A percentile compares a stretch with the other conserved stretches of the same genome.
Conservation (phyloP, 441 rosid species). For the Pelargonium cotyledonis region DNA sequence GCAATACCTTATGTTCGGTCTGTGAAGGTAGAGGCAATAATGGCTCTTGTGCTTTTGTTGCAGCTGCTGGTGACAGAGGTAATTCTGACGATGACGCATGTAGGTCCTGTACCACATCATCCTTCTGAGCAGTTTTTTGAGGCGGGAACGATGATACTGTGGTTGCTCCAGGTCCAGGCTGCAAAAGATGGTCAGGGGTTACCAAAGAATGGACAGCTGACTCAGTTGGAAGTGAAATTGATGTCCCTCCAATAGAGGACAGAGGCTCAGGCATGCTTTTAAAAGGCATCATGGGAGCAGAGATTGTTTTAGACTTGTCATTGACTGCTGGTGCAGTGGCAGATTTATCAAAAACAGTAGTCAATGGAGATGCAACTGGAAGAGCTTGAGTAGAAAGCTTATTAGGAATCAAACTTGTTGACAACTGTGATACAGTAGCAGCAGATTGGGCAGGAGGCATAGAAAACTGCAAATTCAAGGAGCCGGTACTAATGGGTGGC, state of each 20-base stretch:
- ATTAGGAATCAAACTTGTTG: slow-evolving; percentile 11
- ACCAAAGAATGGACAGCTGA: slow-evolving; percentile 15
- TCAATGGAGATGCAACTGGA: slow-evolving; percentile 11
- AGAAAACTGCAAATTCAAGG: slow-evolving; percentile 6
- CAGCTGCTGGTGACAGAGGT: background rate
- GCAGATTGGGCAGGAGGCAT: slow-evolving; percentile 1
- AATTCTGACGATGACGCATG: slow-evolving; percentile 10
- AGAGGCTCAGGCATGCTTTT: slow-evolving; percentile 1
- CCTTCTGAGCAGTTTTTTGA: slow-evolving; percentile 21
- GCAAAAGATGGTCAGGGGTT: slow-evolving; percentile 17
- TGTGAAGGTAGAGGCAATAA: background rate
- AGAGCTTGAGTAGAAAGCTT: slow-evolving; percentile 4
- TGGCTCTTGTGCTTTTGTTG: slow-evolving; percentile 15
- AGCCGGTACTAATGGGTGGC: slow-evolving; percentile 9
- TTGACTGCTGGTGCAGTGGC: slow-evolving; percentile 1
- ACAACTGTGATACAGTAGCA: slow-evolving; percentile 1
- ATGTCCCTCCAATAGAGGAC: slow-evolving; percentile 13
- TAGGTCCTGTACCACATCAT: slow-evolving; percentile 21
- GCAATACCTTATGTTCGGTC: slow-evolving; percentile 12
- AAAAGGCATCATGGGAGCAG: slow-evolving; percentile 1
- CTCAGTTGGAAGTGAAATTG: slow-evolving; percentile 8
- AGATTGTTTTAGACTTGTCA: slow-evolving; percentile 9
- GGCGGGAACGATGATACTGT: slow-evolving; percentile 9
- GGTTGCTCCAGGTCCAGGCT: slow-evolving; percentile 8
- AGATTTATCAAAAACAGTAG: slow-evolving; percentile 8